Evolutionary conservation across 1,284 basidiomycete genomes (phyloP), one percentile per base, ranked within the genome.

Genomic region (Ceratobasidium theobromae): DNA sequence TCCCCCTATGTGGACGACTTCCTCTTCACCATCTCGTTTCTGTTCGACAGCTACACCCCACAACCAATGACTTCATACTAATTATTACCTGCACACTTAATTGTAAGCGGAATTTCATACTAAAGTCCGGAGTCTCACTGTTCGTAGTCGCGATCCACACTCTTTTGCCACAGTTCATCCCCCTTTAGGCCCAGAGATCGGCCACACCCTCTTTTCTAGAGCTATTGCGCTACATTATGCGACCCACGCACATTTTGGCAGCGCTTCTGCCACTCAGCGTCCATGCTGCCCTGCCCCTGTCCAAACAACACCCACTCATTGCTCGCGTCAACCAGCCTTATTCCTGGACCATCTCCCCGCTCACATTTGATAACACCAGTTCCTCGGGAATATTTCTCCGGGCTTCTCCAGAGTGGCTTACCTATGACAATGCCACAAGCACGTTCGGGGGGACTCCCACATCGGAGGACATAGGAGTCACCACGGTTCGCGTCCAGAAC

Each of bases 311-410:
- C 9, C 75, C 75, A 5, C 72, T 72, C 38, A 70, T 75, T 32
- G 75, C 73, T 4, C 72, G 72, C n/a, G 54, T 84, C 49, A 77
- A 79, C 72, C 71, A 82, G 70, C 77, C 79, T 43, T 93, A 82
- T 73, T 78, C 79, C 48, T 93, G 89, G 88, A 62, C 57, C 33
- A 51, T 70, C 45, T 57, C 52, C 49, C 45, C 58, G 16, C 32
- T 48, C 25, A 69, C 69, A 9, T 70, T 70, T 49, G 52, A 41
- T 33, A 40, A 51, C 16, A 28, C 32, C 33, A 53, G 58, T 53
- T 40, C 23, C n/a, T 41, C 60, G 9, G 38, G 38, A 33, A 53
- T 70, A 40, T 53, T 60, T 8, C 57, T 67, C 30, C 40, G 46
- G n/a, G 48, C 55, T 9, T 57, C 68, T 49, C 69, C 69, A 27